Evolutionary conservation across 768 basidiomycete species (phyloP), one percentile per base, ranked within the genome.

Genomic region (Pisolithus sp.): DNA sequence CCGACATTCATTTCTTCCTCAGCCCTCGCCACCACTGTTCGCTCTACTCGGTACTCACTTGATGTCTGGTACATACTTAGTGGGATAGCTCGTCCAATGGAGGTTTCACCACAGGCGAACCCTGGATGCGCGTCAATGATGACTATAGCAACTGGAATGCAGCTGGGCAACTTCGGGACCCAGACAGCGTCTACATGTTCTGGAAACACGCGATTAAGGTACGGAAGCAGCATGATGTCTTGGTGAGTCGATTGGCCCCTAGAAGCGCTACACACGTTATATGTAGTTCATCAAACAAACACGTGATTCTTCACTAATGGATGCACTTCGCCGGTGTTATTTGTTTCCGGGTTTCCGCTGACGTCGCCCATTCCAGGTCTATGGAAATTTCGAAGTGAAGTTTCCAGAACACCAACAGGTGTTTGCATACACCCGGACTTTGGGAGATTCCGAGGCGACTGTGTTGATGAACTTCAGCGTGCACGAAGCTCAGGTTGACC

Each of bases 111-210:
- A 71, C 76, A 0, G 80, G 78, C 2, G 74, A 63, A 2, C 85
- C 86, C 0, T 89, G 85, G 86, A 88, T 88, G 84, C 72, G 83
- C 23, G 78, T 84, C 7, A 83, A 86, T 58, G 83, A 85, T 37
- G 84, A 87, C 57, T 85, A 80, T 60, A 50, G 56, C n/a, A 58
- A 65, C 2, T 85, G 81, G 76, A 88, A 86, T 57, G 83, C 71
- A 15, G 71, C 58, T 1, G 64, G 60, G 12, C 79, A 87, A 64
- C 38, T 71, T 15, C 55, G 59, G 0, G 77, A 86, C 51, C 57
- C 67, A 1, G 57, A 69, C n/a, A 85, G 81, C 58, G 81, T 85
- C 3, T 71, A 71, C 42, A 59, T 71, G 2, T 89, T 88, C 63
- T 89, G 79, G 76, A 81, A 80, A 61, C 63, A 67, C 18, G 76